Evolutionary conservation across 1,284 basidiomycete genomes (phyloP).

Genomic region (Rhodofomes roseus): DNA sequence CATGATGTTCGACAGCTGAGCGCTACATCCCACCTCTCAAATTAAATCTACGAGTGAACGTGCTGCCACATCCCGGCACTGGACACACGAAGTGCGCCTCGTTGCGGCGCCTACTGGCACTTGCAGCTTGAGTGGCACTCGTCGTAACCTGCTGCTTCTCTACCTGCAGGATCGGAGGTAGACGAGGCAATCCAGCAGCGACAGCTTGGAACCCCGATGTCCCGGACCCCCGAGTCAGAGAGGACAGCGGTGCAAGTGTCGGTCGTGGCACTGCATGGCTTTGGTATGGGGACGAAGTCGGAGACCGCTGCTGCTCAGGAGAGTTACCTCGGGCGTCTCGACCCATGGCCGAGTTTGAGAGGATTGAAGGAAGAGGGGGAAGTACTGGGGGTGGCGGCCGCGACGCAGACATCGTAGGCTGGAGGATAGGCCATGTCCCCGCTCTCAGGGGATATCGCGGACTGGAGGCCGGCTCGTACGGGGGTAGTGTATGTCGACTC

Average conservation of each 20-base stretch:
- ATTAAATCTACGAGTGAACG: constrained; percentile 88
- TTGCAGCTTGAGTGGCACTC: constrained; percentile 90
- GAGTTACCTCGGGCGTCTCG: constrained; percentile 17
- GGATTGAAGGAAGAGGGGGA: constrained; percentile 7
- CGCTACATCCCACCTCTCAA: constrained; percentile 52
- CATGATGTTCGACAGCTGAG: constrained; percentile 7
- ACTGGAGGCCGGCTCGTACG: constrained; percentile 4
- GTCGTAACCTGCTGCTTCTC: constrained; percentile 94
- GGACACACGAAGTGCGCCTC: constrained; percentile 92
- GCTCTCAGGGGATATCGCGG: constrained; percentile 10
- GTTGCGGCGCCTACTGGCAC: constrained; percentile 84
- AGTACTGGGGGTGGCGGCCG: not conserved
- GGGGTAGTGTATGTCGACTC: not conserved
- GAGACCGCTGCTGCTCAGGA: constrained; percentile 22
- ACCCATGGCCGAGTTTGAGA: constrained; percentile 13
- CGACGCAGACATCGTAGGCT: constrained; percentile 7
- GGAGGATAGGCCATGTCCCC: constrained; percentile 2
- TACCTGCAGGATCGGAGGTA: constrained; percentile 81
- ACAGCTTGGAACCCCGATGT: constrained; percentile 4
- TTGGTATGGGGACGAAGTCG: constrained; percentile 10
- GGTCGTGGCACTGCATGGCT: not conserved
- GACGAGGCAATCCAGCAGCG: constrained; percentile 49
- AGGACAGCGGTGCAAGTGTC: constrained; percentile 2
- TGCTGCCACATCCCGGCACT: constrained; percentile 92
- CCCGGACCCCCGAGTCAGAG: constrained; percentile 4